These are phyloP conservation scores for Sugiyamaella neomexicana DNA, from an alignment of 1,139 yeast genomes.

Conservation along the genomic window DNA sequence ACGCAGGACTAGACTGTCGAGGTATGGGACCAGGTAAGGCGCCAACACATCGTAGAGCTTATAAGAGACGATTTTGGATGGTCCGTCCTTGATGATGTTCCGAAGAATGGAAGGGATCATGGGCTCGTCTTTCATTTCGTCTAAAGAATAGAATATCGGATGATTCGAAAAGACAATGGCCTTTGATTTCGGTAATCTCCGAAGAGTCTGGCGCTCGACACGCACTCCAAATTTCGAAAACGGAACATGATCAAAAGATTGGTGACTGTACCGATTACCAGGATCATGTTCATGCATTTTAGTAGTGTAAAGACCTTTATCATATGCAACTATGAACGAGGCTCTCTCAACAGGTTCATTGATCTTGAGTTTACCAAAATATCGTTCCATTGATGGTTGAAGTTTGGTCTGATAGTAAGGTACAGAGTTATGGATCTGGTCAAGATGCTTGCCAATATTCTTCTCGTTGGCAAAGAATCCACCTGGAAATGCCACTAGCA, in stretches of 20 bases:
- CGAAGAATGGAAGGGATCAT: slow-evolving; percentile 64
- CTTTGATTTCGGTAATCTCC: slow-evolving; percentile 62
- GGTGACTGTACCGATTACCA: slow-evolving; percentile 10
- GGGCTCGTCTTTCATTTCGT: slow-evolving; percentile 79
- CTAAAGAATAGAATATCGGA: slow-evolving; percentile 67
- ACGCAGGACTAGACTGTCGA: slow-evolving; percentile 56
- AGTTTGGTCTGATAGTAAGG: slow-evolving; percentile 70
- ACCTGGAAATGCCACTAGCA: slow-evolving; percentile 78
- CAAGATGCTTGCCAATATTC: slow-evolving; percentile 61
- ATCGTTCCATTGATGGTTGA: slow-evolving; percentile 70
- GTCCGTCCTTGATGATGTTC: slow-evolving; percentile 65
- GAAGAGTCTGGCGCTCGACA: slow-evolving; percentile 64
- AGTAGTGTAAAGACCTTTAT: slow-evolving; percentile 54
- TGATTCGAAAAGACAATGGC: slow-evolving; percentile 65
- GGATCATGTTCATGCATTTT: slow-evolving; percentile 44
- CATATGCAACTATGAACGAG: slow-evolving; percentile 75
- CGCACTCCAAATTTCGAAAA: slow-evolving; percentile 54
- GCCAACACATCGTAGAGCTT: slow-evolving; percentile 59
- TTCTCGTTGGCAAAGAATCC: slow-evolving; percentile 64
- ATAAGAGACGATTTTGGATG: slow-evolving; percentile 62
- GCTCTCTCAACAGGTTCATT: slow-evolving; percentile 69
- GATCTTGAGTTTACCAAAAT: slow-evolving; percentile 63
- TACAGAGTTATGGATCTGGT: slow-evolving; percentile 66
- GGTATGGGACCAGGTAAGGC: slow-evolving; percentile 58
- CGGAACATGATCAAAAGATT: slow-evolving; percentile 29